Evolutionary conservation across 2,329 filamentous ascomycete genomes (phyloP).

Genomic region (Geosmithia putterillii): DNA sequence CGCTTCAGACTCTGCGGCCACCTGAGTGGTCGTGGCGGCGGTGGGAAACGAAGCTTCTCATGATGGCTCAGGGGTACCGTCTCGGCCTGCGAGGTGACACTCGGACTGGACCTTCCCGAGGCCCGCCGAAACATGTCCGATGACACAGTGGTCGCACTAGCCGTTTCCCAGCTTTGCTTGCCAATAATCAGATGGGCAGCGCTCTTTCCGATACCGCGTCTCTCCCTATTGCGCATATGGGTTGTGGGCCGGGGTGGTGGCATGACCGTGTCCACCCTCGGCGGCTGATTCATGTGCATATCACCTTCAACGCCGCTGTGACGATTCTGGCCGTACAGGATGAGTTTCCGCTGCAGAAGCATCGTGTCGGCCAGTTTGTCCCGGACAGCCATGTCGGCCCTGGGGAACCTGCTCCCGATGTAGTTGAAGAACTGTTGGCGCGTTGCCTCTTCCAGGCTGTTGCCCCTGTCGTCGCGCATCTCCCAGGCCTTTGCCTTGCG

Average conservation of each 20-base stretch:
- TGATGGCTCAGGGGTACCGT: not conserved
- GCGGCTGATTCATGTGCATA: not conserved
- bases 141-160: not conserved
- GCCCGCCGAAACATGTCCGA: not conserved
- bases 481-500: constrained; percentile 1
- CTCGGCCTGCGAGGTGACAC: not conserved
- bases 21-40: too few species aligned
- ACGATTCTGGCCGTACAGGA: constrained; percentile 5
- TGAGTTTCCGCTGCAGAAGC: constrained; percentile 5
- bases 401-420: constrained; percentile 5
- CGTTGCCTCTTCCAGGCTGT: constrained; percentile 3
- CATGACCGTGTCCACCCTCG: not conserved
- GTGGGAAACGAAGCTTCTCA: constrained; percentile 1
- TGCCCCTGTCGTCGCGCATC: constrained; percentile 6
- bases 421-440: constrained; percentile 3
- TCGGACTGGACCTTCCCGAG: not conserved
- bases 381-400: constrained; percentile 1
- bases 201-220: not conserved
- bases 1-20: too few species aligned
- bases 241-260: not conserved
- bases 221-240: not conserved
- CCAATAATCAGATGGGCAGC: not conserved
- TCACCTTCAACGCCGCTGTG: constrained; percentile 2
- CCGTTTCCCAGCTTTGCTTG: not conserved
- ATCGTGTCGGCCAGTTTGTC: constrained; percentile 4